Percentiles rank a stretch among this genome's conserved stretches.
These are phyloP conservation scores for Brettanomyces sp. DNA, from an alignment of 805 yeast species.

Conservation along the genomic window DNA sequence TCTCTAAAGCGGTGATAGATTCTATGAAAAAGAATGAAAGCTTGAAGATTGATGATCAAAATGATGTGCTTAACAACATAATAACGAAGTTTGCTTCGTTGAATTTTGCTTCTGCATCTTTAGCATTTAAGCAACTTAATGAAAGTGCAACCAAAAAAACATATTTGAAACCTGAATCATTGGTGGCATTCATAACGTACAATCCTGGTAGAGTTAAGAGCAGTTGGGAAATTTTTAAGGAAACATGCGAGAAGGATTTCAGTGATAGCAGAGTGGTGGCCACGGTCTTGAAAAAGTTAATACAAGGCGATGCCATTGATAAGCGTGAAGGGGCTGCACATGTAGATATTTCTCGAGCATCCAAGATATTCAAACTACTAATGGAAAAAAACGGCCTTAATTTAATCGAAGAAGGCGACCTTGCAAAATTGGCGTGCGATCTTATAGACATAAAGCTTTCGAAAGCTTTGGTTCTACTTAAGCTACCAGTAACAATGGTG, in stretches of 20 bases:
- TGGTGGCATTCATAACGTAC: conserved; percentile 19
- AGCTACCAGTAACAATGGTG: conserved; percentile 8
- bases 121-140: conserved; percentile 4
- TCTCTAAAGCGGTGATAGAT: conserved; percentile 6
- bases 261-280: conserved; percentile 6
- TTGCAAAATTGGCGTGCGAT: conserved; percentile 8
- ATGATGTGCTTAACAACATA: conserved; percentile 13
- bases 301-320: conserved; percentile 17
- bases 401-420: conserved; percentile 5
- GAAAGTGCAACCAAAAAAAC: conserved; percentile 2
- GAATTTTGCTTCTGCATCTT: conserved; percentile 18
- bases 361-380: conserved; percentile 10
- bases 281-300: conserved; percentile 13
- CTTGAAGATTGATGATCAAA: conserved; percentile 8
- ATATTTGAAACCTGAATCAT: conserved; percentile 8
- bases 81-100: conserved; percentile 16
- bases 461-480: conserved; percentile 9
- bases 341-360: conserved; percentile 7
- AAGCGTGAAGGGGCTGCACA: conserved; percentile 11
- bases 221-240: conserved; percentile 22
- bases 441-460: conserved; percentile 13
- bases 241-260: conserved; percentile 4
- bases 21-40: conserved; percentile 5
- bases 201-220: conserved; percentile 29
- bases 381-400: conserved; percentile 7